Conservation (phyloP, 2,329 filamentous ascomycete species). For the Verticillium tricorpus region DNA sequence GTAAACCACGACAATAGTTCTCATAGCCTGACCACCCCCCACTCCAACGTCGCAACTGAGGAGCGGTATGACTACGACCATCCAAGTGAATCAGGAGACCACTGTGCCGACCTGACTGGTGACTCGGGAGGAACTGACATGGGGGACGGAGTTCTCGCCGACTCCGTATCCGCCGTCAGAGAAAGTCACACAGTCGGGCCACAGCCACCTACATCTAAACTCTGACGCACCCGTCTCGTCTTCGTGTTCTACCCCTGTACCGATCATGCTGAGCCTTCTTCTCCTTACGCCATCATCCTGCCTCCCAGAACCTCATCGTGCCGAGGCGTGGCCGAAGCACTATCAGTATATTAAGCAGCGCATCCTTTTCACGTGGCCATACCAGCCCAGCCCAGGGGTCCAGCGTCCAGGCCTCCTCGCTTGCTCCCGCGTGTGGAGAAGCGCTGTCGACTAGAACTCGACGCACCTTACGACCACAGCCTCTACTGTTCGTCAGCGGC, state of each 20-base stretch:
- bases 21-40: background rate
- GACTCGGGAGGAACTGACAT: background rate
- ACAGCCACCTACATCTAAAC: background rate
- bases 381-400: background rate
- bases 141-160: background rate
- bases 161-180: background rate
- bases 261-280: background rate
- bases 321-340: background rate
- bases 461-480: background rate
- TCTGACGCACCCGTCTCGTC: background rate
- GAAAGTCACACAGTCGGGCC: too few relatives aligned
- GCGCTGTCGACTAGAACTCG: background rate
- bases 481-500: background rate
- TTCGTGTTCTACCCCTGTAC: background rate
- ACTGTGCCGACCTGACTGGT: background rate
- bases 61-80: background rate
- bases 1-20: too few relatives aligned
- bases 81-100: background rate
- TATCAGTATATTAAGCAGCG: background rate
- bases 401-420: background rate
- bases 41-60: background rate
- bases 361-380: background rate
- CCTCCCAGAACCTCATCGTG: background rate
- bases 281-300: background rate
- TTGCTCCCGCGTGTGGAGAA: background rate